Evolutionary conservation across 257 asterid species (phyloP).

Genomic region (Cinchona pubescens): DNA sequence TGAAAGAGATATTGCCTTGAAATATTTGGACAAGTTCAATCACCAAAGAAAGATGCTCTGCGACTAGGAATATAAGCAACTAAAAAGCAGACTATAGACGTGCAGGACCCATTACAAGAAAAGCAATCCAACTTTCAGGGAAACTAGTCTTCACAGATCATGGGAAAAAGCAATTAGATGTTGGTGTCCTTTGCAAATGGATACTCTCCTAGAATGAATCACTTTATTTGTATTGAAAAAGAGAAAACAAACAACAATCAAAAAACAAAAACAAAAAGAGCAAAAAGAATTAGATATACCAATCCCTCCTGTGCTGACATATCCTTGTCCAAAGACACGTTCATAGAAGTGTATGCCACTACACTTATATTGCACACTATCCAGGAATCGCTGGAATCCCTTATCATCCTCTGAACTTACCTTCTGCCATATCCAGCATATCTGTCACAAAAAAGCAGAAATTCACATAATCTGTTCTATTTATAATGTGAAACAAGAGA

Average conservation of each 20-base stretch:
- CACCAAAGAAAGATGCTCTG: not conserved
- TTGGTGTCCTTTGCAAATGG: not conserved
- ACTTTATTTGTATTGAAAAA: no score
- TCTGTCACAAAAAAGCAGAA: conserved; percentile 41
- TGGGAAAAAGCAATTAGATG: not conserved
- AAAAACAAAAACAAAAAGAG: not conserved
- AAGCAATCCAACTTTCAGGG: not conserved
- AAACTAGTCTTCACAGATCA: not conserved
- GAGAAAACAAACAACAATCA: no score
- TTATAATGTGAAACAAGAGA: not conserved
- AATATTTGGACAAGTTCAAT: not conserved
- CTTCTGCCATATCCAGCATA: conserved; percentile 95
- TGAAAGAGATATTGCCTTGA: not conserved
- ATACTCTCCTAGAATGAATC: not conserved
- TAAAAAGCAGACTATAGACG: not conserved
- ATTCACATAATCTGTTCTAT: not conserved
- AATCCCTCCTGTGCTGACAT: conserved; percentile 95
- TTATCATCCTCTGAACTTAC: conserved; percentile 67
- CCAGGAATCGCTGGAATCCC: conserved; percentile 89
- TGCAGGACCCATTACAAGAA: not conserved
- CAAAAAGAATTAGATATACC: conserved; percentile 44
- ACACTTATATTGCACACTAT: conserved; percentile 80
- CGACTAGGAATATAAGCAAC: not conserved
- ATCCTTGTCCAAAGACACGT: conserved; percentile 92
- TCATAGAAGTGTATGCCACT: conserved; percentile 89